phyloP scores from a whole-genome alignment of 352 stramenopile species.

The Elongisporangium prolatum region DNA sequence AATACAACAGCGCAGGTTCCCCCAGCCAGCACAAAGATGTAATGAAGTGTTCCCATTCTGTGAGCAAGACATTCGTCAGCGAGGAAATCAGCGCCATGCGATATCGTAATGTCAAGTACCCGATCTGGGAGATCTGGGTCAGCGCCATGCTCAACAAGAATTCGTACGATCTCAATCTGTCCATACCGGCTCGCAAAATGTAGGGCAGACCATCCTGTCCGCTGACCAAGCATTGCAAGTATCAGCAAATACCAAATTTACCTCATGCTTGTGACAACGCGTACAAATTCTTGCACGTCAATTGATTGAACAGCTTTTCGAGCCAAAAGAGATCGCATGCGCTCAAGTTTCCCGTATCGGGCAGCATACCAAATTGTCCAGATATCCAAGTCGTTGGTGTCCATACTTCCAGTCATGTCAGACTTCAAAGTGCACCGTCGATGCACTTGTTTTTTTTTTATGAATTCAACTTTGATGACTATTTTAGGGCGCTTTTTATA shows the following conservation, averaged over 20 bases:
- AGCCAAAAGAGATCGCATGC: conserved; percentile 48
- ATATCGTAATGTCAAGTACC: conserved; percentile 13
- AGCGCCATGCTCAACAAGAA: conserved; percentile 43
- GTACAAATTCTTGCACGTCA: conserved; percentile 51
- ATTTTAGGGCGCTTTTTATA: background rate
- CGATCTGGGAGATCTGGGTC: conserved; percentile 40
- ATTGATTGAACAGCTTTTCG: conserved; percentile 27
- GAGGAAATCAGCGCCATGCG: background rate
- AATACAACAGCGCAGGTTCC: conserved; percentile 44
- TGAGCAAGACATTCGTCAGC: background rate
- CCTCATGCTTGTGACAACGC: background rate
- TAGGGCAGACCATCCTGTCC: conserved; percentile 51
- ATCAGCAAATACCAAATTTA: background rate
- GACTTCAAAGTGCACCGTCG: no score
- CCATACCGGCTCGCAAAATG: conserved; percentile 60
- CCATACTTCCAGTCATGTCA: background rate
- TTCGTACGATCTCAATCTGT: conserved; percentile 34
- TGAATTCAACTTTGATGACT: background rate
- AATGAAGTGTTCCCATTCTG: conserved; percentile 66
- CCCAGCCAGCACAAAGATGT: conserved; percentile 66
- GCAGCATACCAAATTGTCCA: conserved; percentile 79
- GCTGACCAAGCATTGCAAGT: conserved; percentile 12
- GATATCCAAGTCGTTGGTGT: conserved; percentile 16
- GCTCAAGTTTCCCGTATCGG: conserved; percentile 45
- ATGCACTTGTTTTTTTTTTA: conserved; percentile 15